Percentiles rank a stretch among this genome's conserved stretches.
These are phyloP conservation scores for Pseudogymnoascus sp. DNA, from an alignment of 2,329 filamentous ascomycete species.

Conservation along the genomic window DNA sequence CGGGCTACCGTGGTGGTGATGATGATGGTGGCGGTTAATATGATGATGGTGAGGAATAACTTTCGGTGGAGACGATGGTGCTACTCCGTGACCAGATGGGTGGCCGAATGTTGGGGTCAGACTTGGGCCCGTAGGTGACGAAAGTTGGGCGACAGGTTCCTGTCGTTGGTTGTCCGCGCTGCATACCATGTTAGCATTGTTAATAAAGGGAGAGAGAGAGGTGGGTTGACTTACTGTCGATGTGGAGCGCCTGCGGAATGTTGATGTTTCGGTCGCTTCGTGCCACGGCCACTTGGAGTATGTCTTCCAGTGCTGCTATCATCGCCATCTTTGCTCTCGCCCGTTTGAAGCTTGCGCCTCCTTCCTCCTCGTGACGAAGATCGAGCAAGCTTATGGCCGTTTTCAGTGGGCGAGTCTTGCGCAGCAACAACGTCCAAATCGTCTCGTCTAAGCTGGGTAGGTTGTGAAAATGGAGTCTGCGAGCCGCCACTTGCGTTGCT, in stretches of 20 bases:
- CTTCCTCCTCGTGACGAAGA: constrained; percentile 41
- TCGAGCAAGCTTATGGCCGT: constrained; percentile 32
- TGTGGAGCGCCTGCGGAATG: constrained; percentile 46
- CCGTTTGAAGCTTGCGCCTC: constrained; percentile 67
- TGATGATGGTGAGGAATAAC: constrained; percentile 24
- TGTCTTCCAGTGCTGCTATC: constrained; percentile 57
- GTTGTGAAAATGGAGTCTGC: constrained; percentile 38
- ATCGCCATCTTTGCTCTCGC: constrained; percentile 57
- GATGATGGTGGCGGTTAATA: constrained; percentile 31
- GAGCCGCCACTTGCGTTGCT: constrained; percentile 42
- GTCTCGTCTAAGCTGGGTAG: constrained; percentile 40
- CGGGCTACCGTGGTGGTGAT: constrained; percentile 29
- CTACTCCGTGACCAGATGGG: constrained; percentile 37
- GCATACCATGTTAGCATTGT: constrained; percentile 18
- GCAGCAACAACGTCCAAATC: constrained; percentile 36
- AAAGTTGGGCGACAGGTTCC: constrained; percentile 39
- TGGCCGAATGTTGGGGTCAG: constrained; percentile 39
- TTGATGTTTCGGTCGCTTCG: constrained; percentile 59
- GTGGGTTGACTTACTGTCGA: constrained; percentile 48
- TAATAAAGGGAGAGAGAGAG: background rate
- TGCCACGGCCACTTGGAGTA: constrained; percentile 47
- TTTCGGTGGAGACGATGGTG: constrained; percentile 35
- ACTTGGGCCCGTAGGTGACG: constrained; percentile 35
- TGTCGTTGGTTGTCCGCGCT: constrained; percentile 50
- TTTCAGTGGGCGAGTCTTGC: constrained; percentile 34